Evolutionary conservation across 2,329 filamentous ascomycete species (phyloP), one percentile per base, ranked within the genome.

Genomic region (Cytospora chrysosperma): DNA sequence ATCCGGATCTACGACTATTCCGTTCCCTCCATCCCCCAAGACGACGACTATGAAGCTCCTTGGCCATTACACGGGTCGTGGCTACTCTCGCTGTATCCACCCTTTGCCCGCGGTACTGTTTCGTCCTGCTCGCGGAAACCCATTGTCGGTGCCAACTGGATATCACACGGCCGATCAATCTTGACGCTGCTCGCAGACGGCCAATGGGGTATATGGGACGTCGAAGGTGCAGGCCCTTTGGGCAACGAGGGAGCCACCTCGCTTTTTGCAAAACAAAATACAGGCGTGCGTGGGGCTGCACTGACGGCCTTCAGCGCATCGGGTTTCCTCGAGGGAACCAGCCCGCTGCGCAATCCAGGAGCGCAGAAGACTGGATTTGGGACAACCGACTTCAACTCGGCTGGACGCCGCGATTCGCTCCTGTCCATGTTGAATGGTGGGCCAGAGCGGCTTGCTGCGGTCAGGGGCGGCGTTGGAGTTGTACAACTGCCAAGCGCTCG

Each of bases 171-270:
- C 12, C 80, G 82, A 54, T 86, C 86, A 6, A 76, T 89, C 30
- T 75, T 89, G 49, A 78, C 79, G 1, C 76, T 89, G 2, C 75
- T 88, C 4, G 82, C 83, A 1, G 87, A 89, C 68, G 87, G 86
- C 8, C 85, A 86, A 71, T 89, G 87, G 87, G 87, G 85, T 17
- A 83, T 89, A 37, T 89, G 86, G 86, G 86, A 89, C 68, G 79
- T 89, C 52, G 84, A 88, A 66, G 84, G 85, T 9, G 79, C 79
- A 32, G 82, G 82, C 47, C 82, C 84, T 1, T 72, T 79, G 40
- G 62, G 68, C 1, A 59, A 51, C 17, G 51, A 68, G 66, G 53
- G 68, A 69, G 72, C 78, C 55, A 72, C 79, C 63, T 72, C 78
- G 0, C 72, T 85, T 4, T 79, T 85, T 27, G 81, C 77, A 49